Base-by-base conservation (phyloP, 805 yeast genomes). In the Priceomyces castillae region DNA sequence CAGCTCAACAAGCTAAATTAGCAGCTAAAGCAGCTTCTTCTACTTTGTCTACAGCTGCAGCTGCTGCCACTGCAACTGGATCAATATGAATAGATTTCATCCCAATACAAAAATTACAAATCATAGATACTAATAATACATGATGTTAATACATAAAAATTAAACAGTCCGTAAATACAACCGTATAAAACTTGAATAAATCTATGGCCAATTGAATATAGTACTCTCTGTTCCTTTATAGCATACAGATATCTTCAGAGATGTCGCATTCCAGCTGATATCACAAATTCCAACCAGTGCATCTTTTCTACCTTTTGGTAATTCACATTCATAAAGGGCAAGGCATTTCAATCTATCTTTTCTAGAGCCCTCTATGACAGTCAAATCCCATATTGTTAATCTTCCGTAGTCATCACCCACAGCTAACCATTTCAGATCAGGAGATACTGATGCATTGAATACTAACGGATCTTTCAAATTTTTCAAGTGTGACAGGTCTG, bases 371-470 rank as follows among this genome's bases (percentile, higher is more conserved):
- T 39, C 15, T 7, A 26, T 26, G 25, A 31, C 37, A 6, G 40
- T n/a, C 11, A 46, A 52, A 46, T 75, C 74, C 76, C 83, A 82
- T 0, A 85, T 55, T 9, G 75, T 61, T 2, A 85, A 69, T 19
- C 69, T 68, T 0, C 92, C 90, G 31, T 78, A 78, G 42, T 78
- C 76, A 33, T 83, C 86, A 1, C 88, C 95, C 1, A 84, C 66
- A 0, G 82, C 89, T 20, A 82, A 59, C 51, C 63, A 70, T 10
- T 64, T 56, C 36, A 61, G 59, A 54, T 78, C 69, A 0, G 78
- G 75, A 0, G 89, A 79, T 6, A 85, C 47, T 1, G 69, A 60
- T 1, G 82, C 80, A 15, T 67, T 65, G 43, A 82, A 69, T 1
- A 87, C 74, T 3, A 90, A 79, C 3, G 71, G 56, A 19, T 83